These are phyloP conservation scores for Coemansia reversa DNA, from an alignment of 192 early-diverging fungal genomes.

Conservation along the genomic window DNA sequence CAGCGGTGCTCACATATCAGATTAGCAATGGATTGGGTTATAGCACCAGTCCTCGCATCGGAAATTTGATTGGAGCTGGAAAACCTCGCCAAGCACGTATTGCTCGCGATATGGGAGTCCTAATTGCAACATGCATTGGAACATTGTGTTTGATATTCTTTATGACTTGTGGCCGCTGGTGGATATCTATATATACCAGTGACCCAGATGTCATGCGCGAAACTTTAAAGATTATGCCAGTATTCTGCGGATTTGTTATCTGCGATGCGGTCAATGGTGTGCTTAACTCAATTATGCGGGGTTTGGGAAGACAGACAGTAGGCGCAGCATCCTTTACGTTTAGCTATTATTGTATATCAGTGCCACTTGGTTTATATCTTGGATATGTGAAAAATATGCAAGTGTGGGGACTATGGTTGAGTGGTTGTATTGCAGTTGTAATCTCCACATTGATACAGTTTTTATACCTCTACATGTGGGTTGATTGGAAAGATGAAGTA, in stretches of 20 bases:
- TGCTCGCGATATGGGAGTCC: slow-evolving; percentile 56
- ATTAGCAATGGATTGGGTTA: slow-evolving; percentile 72
- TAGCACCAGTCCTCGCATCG: slow-evolving; percentile 73
- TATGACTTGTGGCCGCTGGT: slow-evolving; percentile 15
- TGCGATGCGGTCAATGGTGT: slow-evolving; percentile 57
- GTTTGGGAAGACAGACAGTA: slow-evolving; percentile 42
- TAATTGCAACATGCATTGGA: slow-evolving; percentile 57
- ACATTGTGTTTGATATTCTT: background rate
- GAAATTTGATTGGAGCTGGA: slow-evolving; percentile 63
- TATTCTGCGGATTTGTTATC: slow-evolving; percentile 63
- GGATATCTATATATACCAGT: slow-evolving; percentile 56
- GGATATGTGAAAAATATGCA: slow-evolving; percentile 25
- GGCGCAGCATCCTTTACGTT: slow-evolving; percentile 47
- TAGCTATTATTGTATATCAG: slow-evolving; percentile 42
- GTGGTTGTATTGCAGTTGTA: slow-evolving; percentile 14
- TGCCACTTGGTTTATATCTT: slow-evolving; percentile 51
- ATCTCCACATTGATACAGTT: slow-evolving; percentile 13
- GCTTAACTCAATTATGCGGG: slow-evolving; percentile 51
- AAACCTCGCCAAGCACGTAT: slow-evolving; percentile 58
- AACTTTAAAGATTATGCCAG: slow-evolving; percentile 67
- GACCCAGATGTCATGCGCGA: slow-evolving; percentile 66
- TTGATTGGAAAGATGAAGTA: slow-evolving; percentile 30
- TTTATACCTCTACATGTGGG: slow-evolving; percentile 5
- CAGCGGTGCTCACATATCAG: slow-evolving; percentile 63
- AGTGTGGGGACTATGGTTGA: slow-evolving; percentile 28